Evolutionary conservation across 1,139 yeast genomes (phyloP).

Genomic region (Candida sanyaensis): DNA sequence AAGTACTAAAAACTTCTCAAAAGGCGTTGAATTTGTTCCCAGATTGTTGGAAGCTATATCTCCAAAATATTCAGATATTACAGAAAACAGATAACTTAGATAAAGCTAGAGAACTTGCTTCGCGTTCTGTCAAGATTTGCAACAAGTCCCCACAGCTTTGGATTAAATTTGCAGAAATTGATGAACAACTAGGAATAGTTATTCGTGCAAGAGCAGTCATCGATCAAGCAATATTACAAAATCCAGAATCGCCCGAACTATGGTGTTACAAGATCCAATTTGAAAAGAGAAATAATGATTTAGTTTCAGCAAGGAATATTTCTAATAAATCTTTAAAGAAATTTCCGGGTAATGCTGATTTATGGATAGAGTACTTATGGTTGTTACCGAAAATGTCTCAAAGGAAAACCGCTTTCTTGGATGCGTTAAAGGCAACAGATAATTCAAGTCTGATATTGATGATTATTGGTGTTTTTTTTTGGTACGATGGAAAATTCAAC

Average conservation of each 20-base stretch:
- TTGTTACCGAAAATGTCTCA: slow-evolving; percentile 55
- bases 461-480: slow-evolving; percentile 68
- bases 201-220: slow-evolving; percentile 72
- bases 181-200: slow-evolving; percentile 41
- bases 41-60: slow-evolving; percentile 47
- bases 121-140: slow-evolving; percentile 50
- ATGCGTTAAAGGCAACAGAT: slow-evolving; percentile 69
- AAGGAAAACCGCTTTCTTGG: slow-evolving; percentile 65
- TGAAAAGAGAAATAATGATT: slow-evolving; percentile 55
- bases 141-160: slow-evolving; percentile 53
- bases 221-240: slow-evolving; percentile 64
- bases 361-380: slow-evolving; percentile 65
- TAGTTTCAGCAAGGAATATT: slow-evolving; percentile 54
- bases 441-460: slow-evolving; percentile 61
- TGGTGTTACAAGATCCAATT: slow-evolving; percentile 62
- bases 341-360: slow-evolving; percentile 56
- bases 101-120: slow-evolving; percentile 50
- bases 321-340: slow-evolving; percentile 61
- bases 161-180: slow-evolving; percentile 54
- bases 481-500: slow-evolving; percentile 63
- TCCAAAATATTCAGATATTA: slow-evolving; percentile 62
- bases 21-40: slow-evolving; percentile 52
- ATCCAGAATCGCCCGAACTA: slow-evolving; percentile 50
- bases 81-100: slow-evolving; percentile 25
- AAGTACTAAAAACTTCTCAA: slow-evolving; percentile 42